Base-by-base conservation (phyloP, 2,329 filamentous ascomycete genomes). In the Lasiodiplodia gonubiensis region DNA sequence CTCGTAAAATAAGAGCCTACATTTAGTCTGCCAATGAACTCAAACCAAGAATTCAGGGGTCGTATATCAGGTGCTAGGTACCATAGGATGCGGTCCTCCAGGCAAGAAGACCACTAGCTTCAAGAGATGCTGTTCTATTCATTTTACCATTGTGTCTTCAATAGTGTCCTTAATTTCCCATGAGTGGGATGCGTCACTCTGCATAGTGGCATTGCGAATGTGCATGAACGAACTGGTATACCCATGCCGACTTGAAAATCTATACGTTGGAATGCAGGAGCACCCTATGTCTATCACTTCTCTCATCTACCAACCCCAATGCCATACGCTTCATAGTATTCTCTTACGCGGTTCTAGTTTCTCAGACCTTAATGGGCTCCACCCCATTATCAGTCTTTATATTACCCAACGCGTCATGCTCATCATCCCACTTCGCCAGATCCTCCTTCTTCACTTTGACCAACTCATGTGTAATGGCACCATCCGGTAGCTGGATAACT, bases 371-470 rank as follows among this genome's bases (percentile, higher is more conserved):
- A 7, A 25, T 12, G 11, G 59, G 59, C 46, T 51, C 59, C 8
- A 35, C 42, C 1, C 23, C 42, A 16, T 48, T 27, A 3, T 48
- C 59, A 25, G 33, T 51, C 59, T 39, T 53, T 30, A 23, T 18
- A 25, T 75, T 74, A 0, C 73, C 73, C 2, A 72, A 70, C 7
- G 70, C 73, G 59, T 77, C 75, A 65, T 77, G 75, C 27, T 70
- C 74, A 12, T 69, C 68, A 70, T 77, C 75, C 72, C 74, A 77
- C 53, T 74, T 71, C n/a, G 66, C 71, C 18, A 76, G 60, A 33
- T 74, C 68, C 2, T 64, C 64, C 35, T 77, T 74, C 21, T 70
- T 71, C 5, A 77, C 70, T 46, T 71, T 74, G 27, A 63, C 68
- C 52, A 76, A 64, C 8, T 70, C 64, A 68, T 76, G 74, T 51